Evolutionary conservation across 352 stramenopile species (phyloP).

Genomic region (Phytophthora uliginosa): DNA sequence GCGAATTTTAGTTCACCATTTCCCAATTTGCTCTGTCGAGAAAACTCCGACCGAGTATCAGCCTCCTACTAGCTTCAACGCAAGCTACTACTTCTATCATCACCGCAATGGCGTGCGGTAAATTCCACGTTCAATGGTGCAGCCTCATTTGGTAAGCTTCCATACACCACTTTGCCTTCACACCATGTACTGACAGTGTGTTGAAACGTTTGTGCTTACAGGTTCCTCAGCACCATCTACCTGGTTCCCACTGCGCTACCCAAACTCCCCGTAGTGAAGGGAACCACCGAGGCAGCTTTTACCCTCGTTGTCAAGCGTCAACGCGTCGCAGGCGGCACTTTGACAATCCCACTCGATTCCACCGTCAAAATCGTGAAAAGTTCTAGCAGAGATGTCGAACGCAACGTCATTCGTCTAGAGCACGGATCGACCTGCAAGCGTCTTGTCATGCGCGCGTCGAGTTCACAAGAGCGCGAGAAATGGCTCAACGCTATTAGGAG

Average conservation of each 20-base stretch:
- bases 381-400: constrained; percentile 7
- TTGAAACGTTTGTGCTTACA: constrained; percentile 1
- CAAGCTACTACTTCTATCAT: neutral
- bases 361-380: constrained; percentile 17
- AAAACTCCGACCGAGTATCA: constrained; percentile 4
- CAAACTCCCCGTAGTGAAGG: neutral
- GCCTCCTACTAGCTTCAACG: neutral
- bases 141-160: constrained; percentile 31
- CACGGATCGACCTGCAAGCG: constrained; percentile 15
- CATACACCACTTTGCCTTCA: neutral
- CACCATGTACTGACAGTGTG: neutral
- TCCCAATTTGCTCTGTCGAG: neutral
- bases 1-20: neutral
- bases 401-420: constrained; percentile 29
- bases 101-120: constrained; percentile 27
- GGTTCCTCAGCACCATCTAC: constrained; percentile 34
- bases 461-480: constrained; percentile 6
- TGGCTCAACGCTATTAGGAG: constrained; percentile 21
- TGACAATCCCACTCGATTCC: constrained; percentile 33
- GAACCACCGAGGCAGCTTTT: neutral
- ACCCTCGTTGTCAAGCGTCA: constrained; percentile 35
- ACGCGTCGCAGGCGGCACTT: constrained; percentile 24
- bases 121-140: constrained; percentile 27
- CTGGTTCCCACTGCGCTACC: constrained; percentile 14
- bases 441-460: constrained; percentile 25